A percentile compares a stretch with the other conserved stretches of the same genome.
Evolutionary conservation across 2,329 filamentous ascomycete species (phyloP).

Genomic region (Periconia sp.): DNA sequence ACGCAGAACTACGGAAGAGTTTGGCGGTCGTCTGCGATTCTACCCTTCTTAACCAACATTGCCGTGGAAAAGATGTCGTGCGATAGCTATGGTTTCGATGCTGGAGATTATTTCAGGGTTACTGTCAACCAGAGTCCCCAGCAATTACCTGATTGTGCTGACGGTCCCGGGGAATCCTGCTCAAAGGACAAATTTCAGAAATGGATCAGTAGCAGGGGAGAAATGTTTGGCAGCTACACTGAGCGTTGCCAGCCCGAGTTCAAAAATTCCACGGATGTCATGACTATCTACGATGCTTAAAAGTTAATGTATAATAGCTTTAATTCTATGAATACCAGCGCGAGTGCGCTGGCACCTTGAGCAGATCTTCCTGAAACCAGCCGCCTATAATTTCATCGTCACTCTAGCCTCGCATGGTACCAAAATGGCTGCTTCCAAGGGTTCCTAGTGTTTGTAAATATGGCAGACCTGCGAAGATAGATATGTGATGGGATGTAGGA

Average conservation of each 20-base stretch:
- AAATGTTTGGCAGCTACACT: slow-evolving; percentile 52
- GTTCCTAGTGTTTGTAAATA: too few relatives aligned
- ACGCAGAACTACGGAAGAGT: slow-evolving; percentile 67
- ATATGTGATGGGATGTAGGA: too few relatives aligned
- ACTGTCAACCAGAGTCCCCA: slow-evolving; percentile 60
- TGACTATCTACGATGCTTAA: slow-evolving; percentile 38
- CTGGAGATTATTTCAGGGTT: slow-evolving; percentile 59
- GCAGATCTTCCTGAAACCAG: slow-evolving; percentile 31
- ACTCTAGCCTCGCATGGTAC: too few relatives aligned
- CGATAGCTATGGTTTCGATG: slow-evolving; percentile 60
- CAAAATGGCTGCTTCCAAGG: too few relatives aligned
- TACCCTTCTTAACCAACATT: slow-evolving; percentile 71
- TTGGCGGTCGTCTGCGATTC: slow-evolving; percentile 67
- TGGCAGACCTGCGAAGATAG: too few relatives aligned
- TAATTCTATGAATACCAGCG: too few relatives aligned
- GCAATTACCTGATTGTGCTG: slow-evolving; percentile 54
- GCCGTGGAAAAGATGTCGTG: slow-evolving; percentile 71
- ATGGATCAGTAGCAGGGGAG: slow-evolving; percentile 51
- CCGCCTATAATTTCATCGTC: too few relatives aligned
- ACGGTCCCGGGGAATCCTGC: slow-evolving; percentile 60
- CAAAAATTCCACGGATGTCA: slow-evolving; percentile 50
- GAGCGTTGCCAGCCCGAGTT: slow-evolving; percentile 51
- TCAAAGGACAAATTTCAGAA: slow-evolving; percentile 50
- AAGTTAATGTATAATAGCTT: slow-evolving; percentile 12
- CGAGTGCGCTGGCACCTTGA: too few relatives aligned